A percentile compares a stretch with the other conserved stretches of the same genome.
Conservation (phyloP, 352 stramenopile species). For the Phytophthora sojae region DNA sequence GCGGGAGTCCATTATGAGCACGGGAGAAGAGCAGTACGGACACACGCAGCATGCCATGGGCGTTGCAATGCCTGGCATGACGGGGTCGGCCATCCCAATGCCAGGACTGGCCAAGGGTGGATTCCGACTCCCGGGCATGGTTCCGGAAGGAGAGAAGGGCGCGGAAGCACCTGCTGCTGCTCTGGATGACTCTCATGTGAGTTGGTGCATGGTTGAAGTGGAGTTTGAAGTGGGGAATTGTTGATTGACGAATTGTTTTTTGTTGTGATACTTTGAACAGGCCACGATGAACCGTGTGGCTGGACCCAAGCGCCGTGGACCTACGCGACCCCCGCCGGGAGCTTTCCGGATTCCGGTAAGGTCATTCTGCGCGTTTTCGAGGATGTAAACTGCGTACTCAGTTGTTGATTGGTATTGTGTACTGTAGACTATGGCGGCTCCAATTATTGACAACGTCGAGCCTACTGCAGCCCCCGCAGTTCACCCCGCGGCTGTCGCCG, state of each 20-base stretch:
- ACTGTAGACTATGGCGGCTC: slow-evolving; percentile 49
- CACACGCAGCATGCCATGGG: slow-evolving; percentile 73
- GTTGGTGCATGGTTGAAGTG: slow-evolving; percentile 18
- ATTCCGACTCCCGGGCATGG: slow-evolving; percentile 76
- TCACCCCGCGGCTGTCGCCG: slow-evolving; percentile 8
- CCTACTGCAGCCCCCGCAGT: slow-evolving; percentile 1
- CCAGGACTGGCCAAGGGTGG: slow-evolving; percentile 76
- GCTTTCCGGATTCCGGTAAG: slow-evolving; percentile 69
- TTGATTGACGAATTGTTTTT: not conserved
- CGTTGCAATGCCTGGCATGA: slow-evolving; percentile 83
- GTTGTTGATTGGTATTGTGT: slow-evolving; percentile 7
- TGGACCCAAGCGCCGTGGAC: slow-evolving; percentile 81
- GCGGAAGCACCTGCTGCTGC: slow-evolving; percentile 38
- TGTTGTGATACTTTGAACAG: slow-evolving; percentile 32
- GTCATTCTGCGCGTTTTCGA: not conserved
- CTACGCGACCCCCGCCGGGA: slow-evolving; percentile 64
- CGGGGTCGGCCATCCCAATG: slow-evolving; percentile 81
- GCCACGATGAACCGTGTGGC: slow-evolving; percentile 80
- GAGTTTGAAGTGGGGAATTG: not conserved
- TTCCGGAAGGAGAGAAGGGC: slow-evolving; percentile 31
- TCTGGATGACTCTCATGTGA: slow-evolving; percentile 74
- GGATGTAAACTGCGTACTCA: not conserved
- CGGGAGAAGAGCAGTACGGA: slow-evolving; percentile 81
- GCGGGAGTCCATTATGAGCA: slow-evolving; percentile 79
- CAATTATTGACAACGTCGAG: slow-evolving; percentile 40